Base-by-base conservation (phyloP, 2,329 filamentous ascomycete species). In the Balansia obtecta region DNA sequence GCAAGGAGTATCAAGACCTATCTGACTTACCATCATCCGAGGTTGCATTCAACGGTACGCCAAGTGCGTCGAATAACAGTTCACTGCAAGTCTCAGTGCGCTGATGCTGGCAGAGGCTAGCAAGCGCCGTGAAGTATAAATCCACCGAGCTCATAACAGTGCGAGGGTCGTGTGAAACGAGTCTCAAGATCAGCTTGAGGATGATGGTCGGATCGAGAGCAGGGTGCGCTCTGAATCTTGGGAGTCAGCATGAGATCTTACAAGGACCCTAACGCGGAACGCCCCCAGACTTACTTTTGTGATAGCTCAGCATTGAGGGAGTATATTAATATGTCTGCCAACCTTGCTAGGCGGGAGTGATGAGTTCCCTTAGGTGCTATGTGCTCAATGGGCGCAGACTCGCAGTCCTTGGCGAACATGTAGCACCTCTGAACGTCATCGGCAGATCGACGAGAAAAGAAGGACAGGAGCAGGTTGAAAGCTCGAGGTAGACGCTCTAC, bases 381-480 rank as follows among this genome's bases (percentile, higher is more conserved):
- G 16, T 60, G 57, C 11, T 59, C 49, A 44, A 71, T 64, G 22
- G 64, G 59, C n/a, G 61, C 61, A 11, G 60, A 58, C 9, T 64
- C 57, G 42, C 75, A 60, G 53, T 77, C 74, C n/a, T 59, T 57
- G 39, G 70, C 65, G 51, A 82, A 72, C 27, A 59, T 52, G 43
- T 67, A 63, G 37, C 82, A 62, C 49, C 79, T 69, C 34, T 61
- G 61, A 40, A 74, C 60, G 60, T 83, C 80, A 47, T 75, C 70
- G 45, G 60, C 39, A 48, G 62, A 60, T 16, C 61, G 61, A 9
- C 67, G 58, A 33, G 72, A 70, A 62, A 77, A 79, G 55, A 77
- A 71, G 12, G 70, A 66, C 20, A 77, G 61, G 27, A 81, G 62
- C 9, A 81, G 65, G 33, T 68, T 70, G 33, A 76, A 64, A 45